Conservation (phyloP, 257 asterid genomes). For the Nicotiana sylvestris region DNA sequence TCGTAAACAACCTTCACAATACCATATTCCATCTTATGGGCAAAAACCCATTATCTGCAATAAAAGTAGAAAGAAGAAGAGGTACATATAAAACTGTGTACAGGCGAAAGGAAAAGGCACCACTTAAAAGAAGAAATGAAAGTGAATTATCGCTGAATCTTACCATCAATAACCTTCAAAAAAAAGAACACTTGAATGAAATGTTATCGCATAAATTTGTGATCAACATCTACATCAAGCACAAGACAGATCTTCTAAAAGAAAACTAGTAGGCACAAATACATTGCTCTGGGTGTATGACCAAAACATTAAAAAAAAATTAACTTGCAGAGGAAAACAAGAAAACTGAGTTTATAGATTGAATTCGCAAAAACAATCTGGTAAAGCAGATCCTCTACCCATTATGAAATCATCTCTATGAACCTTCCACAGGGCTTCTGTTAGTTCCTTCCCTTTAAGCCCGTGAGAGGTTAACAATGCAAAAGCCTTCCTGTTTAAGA, state of each 20-base stretch:
- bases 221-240: not conserved
- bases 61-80: not conserved
- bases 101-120: not conserved
- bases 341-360: slow-evolving; percentile 27
- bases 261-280: not conserved
- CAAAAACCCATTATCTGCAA: not conserved
- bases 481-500: slow-evolving; percentile 66
- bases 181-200: not conserved
- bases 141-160: not conserved
- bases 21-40: not conserved
- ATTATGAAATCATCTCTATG: slow-evolving; percentile 83
- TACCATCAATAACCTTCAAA: not conserved
- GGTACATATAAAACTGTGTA: not conserved
- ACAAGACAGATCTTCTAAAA: not conserved
- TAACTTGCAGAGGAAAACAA: not conserved
- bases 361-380: slow-evolving; percentile 87
- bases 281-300: not conserved
- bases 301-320: not conserved
- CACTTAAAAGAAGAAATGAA: not conserved
- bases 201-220: not conserved
- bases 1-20: not conserved
- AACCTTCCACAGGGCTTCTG: slow-evolving; percentile 71
- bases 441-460: slow-evolving; percentile 41
- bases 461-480: slow-evolving; percentile 59
- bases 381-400: slow-evolving; percentile 91